These are phyloP conservation scores for Coemansia umbellata DNA, from an alignment of 192 early-diverging fungal species.

Conservation along the genomic window DNA sequence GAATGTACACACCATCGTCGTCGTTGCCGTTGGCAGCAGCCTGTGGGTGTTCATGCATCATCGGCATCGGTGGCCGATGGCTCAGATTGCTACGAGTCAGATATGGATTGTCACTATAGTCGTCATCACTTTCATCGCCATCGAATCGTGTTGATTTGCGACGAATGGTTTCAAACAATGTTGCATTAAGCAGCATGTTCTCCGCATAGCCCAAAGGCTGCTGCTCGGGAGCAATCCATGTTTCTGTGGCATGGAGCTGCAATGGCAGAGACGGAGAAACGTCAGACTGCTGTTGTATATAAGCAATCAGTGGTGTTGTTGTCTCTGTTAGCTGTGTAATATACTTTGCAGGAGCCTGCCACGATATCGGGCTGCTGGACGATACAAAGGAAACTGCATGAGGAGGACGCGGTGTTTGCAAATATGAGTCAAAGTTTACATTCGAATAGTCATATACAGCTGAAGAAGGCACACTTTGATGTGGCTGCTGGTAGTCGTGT, in stretches of 20 bases:
- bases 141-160: constrained; percentile 13
- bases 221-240: constrained; percentile 47
- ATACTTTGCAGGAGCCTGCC: constrained; percentile 4
- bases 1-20: constrained; percentile 39
- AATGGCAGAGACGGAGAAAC: constrained; percentile 13
- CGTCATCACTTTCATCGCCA: constrained; percentile 17
- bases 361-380: constrained; percentile 19
- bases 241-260: constrained; percentile 25
- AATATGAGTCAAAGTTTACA: constrained; percentile 14
- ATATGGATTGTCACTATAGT: not conserved
- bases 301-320: not conserved
- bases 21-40: constrained; percentile 4
- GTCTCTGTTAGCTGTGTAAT: not conserved
- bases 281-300: not conserved
- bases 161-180: constrained; percentile 49
- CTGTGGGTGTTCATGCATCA: not conserved
- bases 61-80: not conserved
- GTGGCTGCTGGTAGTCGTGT: not conserved
- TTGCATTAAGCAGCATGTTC: constrained; percentile 40
- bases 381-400: constrained; percentile 12
- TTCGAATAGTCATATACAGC: constrained; percentile 11
- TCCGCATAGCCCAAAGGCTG: constrained; percentile 45
- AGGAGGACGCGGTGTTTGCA: constrained; percentile 9
- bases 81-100: not conserved
- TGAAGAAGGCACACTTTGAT: not conserved